phyloP scores from a whole-genome alignment of 2,329 filamentous ascomycete species.

The Thielaviopsis musarum region DNA sequence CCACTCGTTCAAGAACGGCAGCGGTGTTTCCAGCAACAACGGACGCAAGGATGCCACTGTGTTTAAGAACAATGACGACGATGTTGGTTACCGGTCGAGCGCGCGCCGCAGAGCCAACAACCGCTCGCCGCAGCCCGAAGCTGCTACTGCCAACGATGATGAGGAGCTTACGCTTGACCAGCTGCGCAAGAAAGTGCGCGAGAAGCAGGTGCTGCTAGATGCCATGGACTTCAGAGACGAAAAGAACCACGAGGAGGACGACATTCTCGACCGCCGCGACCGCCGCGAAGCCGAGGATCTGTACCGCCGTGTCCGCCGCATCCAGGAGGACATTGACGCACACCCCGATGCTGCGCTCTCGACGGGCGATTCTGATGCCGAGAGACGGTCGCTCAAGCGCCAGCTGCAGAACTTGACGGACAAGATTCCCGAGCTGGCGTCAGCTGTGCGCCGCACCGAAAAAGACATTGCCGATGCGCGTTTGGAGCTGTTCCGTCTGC shows the following conservation, averaged over 20 bases:
- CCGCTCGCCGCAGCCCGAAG: conserved; percentile 60
- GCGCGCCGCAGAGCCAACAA: conserved; percentile 72
- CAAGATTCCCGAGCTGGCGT: conserved; percentile 79
- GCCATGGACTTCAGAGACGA: conserved; percentile 95
- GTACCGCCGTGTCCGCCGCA: conserved; percentile 75
- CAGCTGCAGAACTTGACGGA: conserved; percentile 82
- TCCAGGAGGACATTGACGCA: conserved; percentile 87
- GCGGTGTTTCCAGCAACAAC: conserved; percentile 36
- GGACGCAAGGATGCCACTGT: conserved; percentile 87
- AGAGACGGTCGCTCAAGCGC: conserved; percentile 69
- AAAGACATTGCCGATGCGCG: conserved; percentile 83
- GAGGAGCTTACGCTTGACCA: conserved; percentile 81
- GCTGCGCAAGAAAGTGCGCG: conserved; percentile 76
- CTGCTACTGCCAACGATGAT: conserved; percentile 38
- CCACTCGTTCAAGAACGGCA: conserved; percentile 58
- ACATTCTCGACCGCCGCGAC: conserved; percentile 77
- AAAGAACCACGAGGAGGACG: conserved; percentile 75
- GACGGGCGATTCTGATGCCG: conserved; percentile 69
- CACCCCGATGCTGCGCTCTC: conserved; percentile 61
- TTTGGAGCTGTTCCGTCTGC: conserved; percentile 82
- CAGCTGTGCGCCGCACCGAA: conserved; percentile 78
- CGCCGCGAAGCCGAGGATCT: conserved; percentile 85
- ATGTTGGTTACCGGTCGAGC: conserved; percentile 82
- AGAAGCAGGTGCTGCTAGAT: conserved; percentile 87
- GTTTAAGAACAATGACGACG: conserved; percentile 91